These are phyloP conservation scores for Aspergillus melleus DNA, from an alignment of 2,329 filamentous ascomycete genomes.

Conservation along the genomic window DNA sequence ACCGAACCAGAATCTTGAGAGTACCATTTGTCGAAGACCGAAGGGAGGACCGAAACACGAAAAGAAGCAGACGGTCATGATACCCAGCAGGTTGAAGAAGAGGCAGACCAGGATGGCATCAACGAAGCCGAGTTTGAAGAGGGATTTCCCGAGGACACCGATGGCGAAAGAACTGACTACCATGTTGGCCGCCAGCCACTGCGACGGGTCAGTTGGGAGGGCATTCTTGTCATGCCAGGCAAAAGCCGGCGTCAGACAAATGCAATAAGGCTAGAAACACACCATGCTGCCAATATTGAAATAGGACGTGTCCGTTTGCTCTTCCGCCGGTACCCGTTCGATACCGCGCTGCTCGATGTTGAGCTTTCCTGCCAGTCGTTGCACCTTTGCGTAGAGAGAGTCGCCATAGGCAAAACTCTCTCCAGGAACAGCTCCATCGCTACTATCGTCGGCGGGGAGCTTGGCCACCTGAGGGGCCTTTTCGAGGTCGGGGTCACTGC, in stretches of 20 bases:
- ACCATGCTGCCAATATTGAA: constrained; percentile 72
- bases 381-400: constrained; percentile 57
- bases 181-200: constrained; percentile 80
- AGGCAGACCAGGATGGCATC: constrained; percentile 71
- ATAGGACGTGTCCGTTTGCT: constrained; percentile 65
- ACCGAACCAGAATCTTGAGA: constrained; percentile 76
- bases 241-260: constrained; percentile 9
- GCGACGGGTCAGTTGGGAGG: constrained; percentile 26
- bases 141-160: constrained; percentile 66
- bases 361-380: constrained; percentile 63
- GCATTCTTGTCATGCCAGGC: constrained; percentile 10
- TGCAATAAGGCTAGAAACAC: constrained; percentile 32
- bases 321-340: constrained; percentile 69
- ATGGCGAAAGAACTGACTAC: constrained; percentile 75
- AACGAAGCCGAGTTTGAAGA: constrained; percentile 70
- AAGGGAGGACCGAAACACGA: constrained; percentile 73
- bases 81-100: constrained; percentile 74
- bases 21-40: constrained; percentile 75
- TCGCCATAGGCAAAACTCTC: constrained; percentile 61
- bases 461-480: constrained; percentile 34
- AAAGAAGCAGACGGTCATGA: constrained; percentile 72
- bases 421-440: constrained; percentile 54
- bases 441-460: constrained; percentile 32
- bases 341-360: constrained; percentile 74
- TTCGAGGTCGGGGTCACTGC: constrained; percentile 31